These are phyloP conservation scores for Aspergillus neotritici DNA, from an alignment of 2,329 filamentous ascomycete species.

Conservation along the genomic window DNA sequence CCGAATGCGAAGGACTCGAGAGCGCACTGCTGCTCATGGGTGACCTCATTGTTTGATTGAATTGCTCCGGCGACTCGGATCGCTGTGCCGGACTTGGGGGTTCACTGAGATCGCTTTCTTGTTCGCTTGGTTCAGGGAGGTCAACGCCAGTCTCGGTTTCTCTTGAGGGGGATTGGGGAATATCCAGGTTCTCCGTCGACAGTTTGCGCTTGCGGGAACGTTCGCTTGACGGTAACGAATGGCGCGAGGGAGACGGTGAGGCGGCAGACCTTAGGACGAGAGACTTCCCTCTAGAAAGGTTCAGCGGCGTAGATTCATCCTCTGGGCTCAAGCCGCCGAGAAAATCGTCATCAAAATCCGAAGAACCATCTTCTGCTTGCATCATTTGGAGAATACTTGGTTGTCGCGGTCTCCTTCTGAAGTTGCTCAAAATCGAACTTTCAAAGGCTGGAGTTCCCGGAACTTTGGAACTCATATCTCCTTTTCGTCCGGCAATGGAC, in stretches of 20 bases:
- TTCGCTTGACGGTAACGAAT: conserved; percentile 21
- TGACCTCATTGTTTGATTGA: conserved; percentile 34
- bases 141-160: conserved; percentile 15
- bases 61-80: conserved; percentile 16
- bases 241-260: conserved; percentile 20
- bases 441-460: conserved; percentile 40
- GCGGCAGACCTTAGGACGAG: conserved; percentile 18
- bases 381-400: conserved; percentile 43
- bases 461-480: conserved; percentile 30
- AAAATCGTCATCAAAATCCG: conserved; percentile 37
- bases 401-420: conserved; percentile 40
- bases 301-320: conserved; percentile 43
- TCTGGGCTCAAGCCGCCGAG: conserved; percentile 40
- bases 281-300: conserved; percentile 30
- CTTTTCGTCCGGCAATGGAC: conserved; percentile 34
- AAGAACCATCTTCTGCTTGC: conserved; percentile 37
- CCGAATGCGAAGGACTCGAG: conserved; percentile 15
- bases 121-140: conserved; percentile 9
- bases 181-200: conserved; percentile 22
- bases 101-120: neutral
- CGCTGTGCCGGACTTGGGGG: conserved; percentile 10
- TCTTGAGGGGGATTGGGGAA: conserved; percentile 21
- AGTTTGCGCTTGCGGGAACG: conserved; percentile 37
- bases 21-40: conserved; percentile 34
- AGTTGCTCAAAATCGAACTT: conserved; percentile 41